Evolutionary conservation across 306 rosid genomes (phyloP).

Genomic region (Pyrus pyrifolia): DNA sequence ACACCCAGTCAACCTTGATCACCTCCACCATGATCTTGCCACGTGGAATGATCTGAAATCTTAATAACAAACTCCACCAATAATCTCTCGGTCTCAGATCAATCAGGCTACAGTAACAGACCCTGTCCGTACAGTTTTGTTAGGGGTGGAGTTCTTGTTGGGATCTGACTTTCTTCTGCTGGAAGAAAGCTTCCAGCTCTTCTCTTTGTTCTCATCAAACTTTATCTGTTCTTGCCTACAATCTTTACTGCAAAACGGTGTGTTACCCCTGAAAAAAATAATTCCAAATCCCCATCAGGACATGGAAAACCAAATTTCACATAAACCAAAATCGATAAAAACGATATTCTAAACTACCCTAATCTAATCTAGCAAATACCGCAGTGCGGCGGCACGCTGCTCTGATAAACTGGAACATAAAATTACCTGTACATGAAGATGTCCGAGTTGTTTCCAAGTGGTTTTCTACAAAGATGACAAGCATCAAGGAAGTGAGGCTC

Average conservation of each 20-base stretch:
- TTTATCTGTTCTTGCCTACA: slow-evolving; percentile 85
- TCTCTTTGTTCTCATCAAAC: slow-evolving; percentile 64
- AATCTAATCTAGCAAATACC: background rate
- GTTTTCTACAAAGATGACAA: slow-evolving; percentile 67
- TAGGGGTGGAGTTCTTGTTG: slow-evolving; percentile 39
- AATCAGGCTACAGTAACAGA: slow-evolving; percentile 66
- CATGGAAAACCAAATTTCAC: background rate
- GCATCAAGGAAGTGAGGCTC: slow-evolving; percentile 86
- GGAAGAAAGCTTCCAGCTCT: slow-evolving; percentile 54
- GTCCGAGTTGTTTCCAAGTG: slow-evolving; percentile 60
- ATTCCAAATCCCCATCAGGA: slow-evolving; percentile 15
- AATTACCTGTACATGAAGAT: slow-evolving; percentile 87
- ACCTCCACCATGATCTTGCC: background rate
- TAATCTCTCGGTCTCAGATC: background rate
- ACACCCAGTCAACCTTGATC: background rate
- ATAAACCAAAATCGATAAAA: background rate
- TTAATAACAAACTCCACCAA: background rate
- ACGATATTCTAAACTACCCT: background rate
- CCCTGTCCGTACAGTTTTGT: slow-evolving; percentile 52
- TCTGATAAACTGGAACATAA: background rate
- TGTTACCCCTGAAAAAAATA: slow-evolving; percentile 68
- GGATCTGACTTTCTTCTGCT: slow-evolving; percentile 56
- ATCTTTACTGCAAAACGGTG: slow-evolving; percentile 95
- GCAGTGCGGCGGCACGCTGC: background rate
- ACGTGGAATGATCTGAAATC: background rate